phyloP scores from a whole-genome alignment of 78 protist genomes.

The Cavenderia fasciculata region DNA sequence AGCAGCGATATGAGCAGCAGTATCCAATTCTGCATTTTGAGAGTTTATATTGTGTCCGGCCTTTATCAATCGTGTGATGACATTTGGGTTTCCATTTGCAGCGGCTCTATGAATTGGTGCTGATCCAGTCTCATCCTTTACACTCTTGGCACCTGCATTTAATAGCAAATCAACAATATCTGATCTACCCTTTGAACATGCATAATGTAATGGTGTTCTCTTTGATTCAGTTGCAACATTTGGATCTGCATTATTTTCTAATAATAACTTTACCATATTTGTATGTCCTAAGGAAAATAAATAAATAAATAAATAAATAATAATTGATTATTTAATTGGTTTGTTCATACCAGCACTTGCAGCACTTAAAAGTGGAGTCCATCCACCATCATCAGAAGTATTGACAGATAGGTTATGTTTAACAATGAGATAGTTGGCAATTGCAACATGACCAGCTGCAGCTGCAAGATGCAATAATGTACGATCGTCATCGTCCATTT shows the following conservation, averaged over 20 bases:
- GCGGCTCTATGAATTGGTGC: slow-evolving; percentile 68
- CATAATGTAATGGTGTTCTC: slow-evolving; percentile 59
- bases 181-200: slow-evolving; percentile 36
- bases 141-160: slow-evolving; percentile 28
- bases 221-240: slow-evolving; percentile 33
- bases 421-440: slow-evolving; percentile 10
- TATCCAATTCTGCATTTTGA: slow-evolving; percentile 21
- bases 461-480: slow-evolving; percentile 65
- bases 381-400: slow-evolving; percentile 67
- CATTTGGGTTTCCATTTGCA: slow-evolving; percentile 10
- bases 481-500: slow-evolving; percentile 61
- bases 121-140: slow-evolving; percentile 28
- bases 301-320: too few relatives aligned
- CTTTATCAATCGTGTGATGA: background rate
- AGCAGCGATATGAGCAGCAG: slow-evolving; percentile 47
- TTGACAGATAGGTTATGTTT: slow-evolving; percentile 1
- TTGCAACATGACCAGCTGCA: slow-evolving; percentile 2
- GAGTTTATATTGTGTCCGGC: background rate
- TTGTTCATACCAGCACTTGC: too few relatives aligned
- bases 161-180: slow-evolving; percentile 59
- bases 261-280: slow-evolving; percentile 37
- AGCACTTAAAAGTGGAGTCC: slow-evolving; percentile 42
- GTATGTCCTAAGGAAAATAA: slow-evolving; percentile 22
- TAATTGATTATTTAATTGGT: too few relatives aligned
- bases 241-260: slow-evolving; percentile 39